phyloP scores from a whole-genome alignment of 768 basidiomycete species.

The Leccinum olivaceopallidum region DNA sequence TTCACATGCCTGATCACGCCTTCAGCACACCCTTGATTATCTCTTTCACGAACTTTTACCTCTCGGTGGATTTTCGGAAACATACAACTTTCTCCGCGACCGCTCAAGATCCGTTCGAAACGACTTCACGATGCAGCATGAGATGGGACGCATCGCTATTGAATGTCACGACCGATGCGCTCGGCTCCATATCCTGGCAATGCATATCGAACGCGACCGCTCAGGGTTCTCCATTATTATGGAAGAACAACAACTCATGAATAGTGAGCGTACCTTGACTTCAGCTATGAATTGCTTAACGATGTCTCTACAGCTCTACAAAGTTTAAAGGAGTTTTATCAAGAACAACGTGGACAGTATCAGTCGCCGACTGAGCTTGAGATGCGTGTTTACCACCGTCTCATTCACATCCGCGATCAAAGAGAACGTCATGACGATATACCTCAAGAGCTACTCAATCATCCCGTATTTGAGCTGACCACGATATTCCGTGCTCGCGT shows the following conservation, averaged over 20 bases:
- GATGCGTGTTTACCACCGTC: constrained; percentile 93
- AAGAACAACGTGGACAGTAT: constrained; percentile 70
- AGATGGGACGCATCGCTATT: constrained; percentile 73
- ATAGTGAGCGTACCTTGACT: constrained; percentile 56
- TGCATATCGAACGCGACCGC: constrained; percentile 64
- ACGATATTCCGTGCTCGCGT: constrained; percentile 80
- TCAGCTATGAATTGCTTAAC: constrained; percentile 1
- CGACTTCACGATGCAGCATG: constrained; percentile 93
- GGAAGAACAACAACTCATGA: constrained; percentile 90
- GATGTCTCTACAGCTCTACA: constrained; percentile 65
- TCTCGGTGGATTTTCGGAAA: constrained; percentile 63
- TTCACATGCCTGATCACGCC: background rate
- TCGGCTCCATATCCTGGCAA: constrained; percentile 85
- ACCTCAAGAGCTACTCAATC: constrained; percentile 60
- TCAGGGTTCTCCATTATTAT: constrained; percentile 60
- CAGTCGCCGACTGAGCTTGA: constrained; percentile 87
- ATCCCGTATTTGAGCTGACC: constrained; percentile 81
- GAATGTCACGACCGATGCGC: constrained; percentile 93
- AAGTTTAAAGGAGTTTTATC: constrained; percentile 91
- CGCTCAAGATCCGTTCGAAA: constrained; percentile 87
- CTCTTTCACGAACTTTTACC: constrained; percentile 83
- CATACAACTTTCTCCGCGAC: constrained; percentile 88
- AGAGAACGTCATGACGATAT: constrained; percentile 74
- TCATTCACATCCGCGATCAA: constrained; percentile 88
- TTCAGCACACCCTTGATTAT: constrained; percentile 85